Base-by-base conservation (phyloP, 2,329 filamentous ascomycete species). In the Xylariaceae sp. region DNA sequence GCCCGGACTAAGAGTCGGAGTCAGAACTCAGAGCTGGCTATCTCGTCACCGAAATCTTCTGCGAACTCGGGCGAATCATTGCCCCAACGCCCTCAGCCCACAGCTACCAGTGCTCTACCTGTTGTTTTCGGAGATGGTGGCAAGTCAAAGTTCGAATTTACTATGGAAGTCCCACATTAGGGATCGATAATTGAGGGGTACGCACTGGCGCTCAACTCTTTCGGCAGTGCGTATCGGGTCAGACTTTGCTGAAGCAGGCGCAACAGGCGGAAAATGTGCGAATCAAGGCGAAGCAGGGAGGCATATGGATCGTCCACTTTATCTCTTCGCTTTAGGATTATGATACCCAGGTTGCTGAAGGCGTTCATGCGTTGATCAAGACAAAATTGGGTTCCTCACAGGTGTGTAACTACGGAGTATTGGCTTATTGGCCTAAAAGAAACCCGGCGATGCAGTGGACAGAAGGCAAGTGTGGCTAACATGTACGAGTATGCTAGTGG, bases 41-140 rank as follows among this genome's bases (percentile, higher is more conserved):
- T 58, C 1, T 49, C 50, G 35, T 56, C 59, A 9, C 62, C 45
- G 50, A 61, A n/a, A 7, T 50, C 37, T 45, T 15, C 53, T 48
- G 39, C 35, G 34, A 1, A 37, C 13, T 10, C 13, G 34, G 18
- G n/a, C 17, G 23, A 10, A 13, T 34, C 59, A n/a, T 42, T 18
- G 4, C 9, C 39, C 44, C 57, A 17, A 53, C 37, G 53, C 6
- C 10, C 45, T 44, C 56, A 17, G 52, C 37, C 55, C 6, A 59
- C 52, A 3, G 48, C 51, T 15, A 51, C 50, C 39, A 53, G 53
- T 23, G 56, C 51, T 8, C 64, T 69, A 10, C 67, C 68, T 39
- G 64, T 70, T 23, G 62, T 67, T 37, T 69, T 70, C 37, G 68
- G 67, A 10, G 66, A 70, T 30, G 58, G 45, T 17, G 64, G 64